phyloP scores from a whole-genome alignment of 1,139 yeast species.

The Suhomyces taliae region DNA sequence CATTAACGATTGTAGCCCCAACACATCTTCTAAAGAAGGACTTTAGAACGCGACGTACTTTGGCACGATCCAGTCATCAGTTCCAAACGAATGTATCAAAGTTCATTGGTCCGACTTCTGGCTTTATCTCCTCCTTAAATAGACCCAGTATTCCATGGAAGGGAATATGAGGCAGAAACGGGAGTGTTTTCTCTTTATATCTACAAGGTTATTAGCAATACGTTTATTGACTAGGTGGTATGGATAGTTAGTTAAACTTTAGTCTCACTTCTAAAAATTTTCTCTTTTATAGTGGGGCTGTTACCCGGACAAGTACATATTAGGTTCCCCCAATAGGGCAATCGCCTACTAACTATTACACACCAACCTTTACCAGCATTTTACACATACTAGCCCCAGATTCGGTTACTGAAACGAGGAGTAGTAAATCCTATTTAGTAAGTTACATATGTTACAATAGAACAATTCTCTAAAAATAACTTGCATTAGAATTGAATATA shows the following conservation, averaged over 20 bases:
- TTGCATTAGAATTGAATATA: conserved; percentile 3
- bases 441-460: neutral
- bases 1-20: conserved; percentile 4
- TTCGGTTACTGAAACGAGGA: no score
- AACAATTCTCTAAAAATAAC: neutral
- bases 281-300: conserved; percentile 1
- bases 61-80: conserved; percentile 46
- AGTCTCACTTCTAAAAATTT: neutral
- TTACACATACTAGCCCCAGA: no score
- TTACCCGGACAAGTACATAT: conserved; percentile 10
- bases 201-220: conserved; percentile 1
- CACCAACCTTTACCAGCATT: no score
- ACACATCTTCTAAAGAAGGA: conserved; percentile 1
- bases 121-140: conserved; percentile 69
- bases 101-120: conserved; percentile 30
- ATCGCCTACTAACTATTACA: no score
- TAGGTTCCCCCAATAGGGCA: neutral
- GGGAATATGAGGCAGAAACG: conserved; percentile 71
- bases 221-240: conserved; percentile 1
- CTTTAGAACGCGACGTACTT: conserved; percentile 9
- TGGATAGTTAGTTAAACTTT: neutral
- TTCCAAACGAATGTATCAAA: conserved; percentile 42
- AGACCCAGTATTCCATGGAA: conserved; percentile 61
- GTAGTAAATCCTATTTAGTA: no score
- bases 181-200: conserved; percentile 41